Conservation (phyloP, 2,329 filamentous ascomycete species). For the Passalora sequoiae region DNA sequence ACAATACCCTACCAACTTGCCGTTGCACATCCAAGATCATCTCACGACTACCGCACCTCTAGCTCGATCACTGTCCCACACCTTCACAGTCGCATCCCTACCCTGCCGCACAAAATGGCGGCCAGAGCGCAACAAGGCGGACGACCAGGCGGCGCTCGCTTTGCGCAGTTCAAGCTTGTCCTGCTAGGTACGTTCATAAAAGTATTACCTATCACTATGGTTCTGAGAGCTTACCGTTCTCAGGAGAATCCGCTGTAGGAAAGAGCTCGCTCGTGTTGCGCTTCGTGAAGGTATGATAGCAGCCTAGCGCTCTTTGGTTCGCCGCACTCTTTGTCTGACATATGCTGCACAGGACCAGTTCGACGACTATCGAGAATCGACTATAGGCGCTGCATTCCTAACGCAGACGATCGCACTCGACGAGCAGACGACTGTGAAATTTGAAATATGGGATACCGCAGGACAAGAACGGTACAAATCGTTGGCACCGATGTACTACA, state of each 20-base stretch:
- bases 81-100: neutral
- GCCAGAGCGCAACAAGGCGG: conserved; percentile 71
- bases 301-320: neutral
- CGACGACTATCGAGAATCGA: conserved; percentile 95
- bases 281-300: conserved; percentile 79
- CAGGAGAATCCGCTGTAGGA: conserved; percentile 97
- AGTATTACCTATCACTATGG: neutral
- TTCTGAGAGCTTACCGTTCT: conserved; percentile 29
- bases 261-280: conserved; percentile 98
- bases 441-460: conserved; percentile 99
- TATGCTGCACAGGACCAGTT: conserved; percentile 76
- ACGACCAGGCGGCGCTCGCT: conserved; percentile 63
- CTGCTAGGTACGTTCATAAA: conserved; percentile 67
- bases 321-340: conserved; percentile 3
- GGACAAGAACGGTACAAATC: conserved; percentile 99
- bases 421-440: conserved; percentile 97
- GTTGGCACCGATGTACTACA: conserved; percentile 97
- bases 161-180: conserved; percentile 98
- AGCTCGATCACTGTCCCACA: too few relatives aligned
- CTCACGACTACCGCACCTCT: too few relatives aligned
- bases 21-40: too few relatives aligned
- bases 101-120: conserved; percentile 58
- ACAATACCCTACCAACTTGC: too few relatives aligned
- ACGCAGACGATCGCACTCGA: conserved; percentile 98
- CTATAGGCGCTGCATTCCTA: conserved; percentile 95